Base-by-base conservation (phyloP, 2,329 filamentous ascomycete genomes). In the Beauveria caledonica region DNA sequence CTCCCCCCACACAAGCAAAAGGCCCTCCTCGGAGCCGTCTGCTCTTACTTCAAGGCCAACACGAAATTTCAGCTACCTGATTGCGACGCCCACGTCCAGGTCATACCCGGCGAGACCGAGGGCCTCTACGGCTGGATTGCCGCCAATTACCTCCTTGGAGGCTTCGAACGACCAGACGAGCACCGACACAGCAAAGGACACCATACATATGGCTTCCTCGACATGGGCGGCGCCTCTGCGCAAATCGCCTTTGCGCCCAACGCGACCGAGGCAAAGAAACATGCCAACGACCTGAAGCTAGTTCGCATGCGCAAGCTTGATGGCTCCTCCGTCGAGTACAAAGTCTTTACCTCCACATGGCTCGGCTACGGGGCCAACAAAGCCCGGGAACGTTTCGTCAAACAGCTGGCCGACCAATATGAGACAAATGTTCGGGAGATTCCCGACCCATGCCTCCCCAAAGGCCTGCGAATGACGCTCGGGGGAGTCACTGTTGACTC, bases 231-330 rank as follows among this genome's bases (percentile, higher is more conserved):
- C 56, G 94, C 94, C 27, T 97, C 93, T 0, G 93, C 94, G 17
- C 94, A 99, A 75, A 97, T 99, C 69, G 94, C 95, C 0, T 99
- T 99, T 73, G 93, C 92, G 2, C 94, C 94, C 1, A 99, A 99
- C 73, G 77, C 83, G 4, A 97, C 94, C 1, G 94, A 99, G 72
- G 87, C 92, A 1, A 83, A 86, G 68, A 94, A 92, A 69, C 95
- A 99, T 71, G 87, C 90, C 0, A 83, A 97, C 63, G 92, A 97
- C 70, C 77, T 99, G 60, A 96, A 92, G 64, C 73, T 97, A 15
- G 76, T 99, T 62, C 87, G 94, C 53, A 77, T 99, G 75, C 85
- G 95, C 64, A 94, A 86, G 3, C 74, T 97, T 21, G 86, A 94
- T 70, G 94, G 94, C 10, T 79, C 84, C 1, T 75, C 87, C 0